Conservation (phyloP, 2,329 filamentous ascomycete species). For the Exophiala bonariae region DNA sequence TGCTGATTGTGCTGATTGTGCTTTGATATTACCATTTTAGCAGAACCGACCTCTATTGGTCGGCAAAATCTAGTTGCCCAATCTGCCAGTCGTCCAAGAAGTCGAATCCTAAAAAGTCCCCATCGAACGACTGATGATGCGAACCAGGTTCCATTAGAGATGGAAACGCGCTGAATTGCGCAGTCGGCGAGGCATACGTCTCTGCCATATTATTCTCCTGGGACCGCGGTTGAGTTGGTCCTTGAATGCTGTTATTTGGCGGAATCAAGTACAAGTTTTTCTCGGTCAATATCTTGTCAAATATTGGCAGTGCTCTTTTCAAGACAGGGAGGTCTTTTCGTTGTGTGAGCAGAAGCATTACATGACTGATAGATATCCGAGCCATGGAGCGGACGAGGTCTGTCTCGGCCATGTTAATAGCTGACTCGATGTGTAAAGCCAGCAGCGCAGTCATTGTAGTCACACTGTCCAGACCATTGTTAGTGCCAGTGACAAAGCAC, state of each 20-base stretch:
- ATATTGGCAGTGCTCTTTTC: slow-evolving; percentile 28
- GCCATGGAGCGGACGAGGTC: slow-evolving; percentile 30
- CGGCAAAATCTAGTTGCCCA: slow-evolving; percentile 27
- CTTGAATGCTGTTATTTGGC: slow-evolving; percentile 21
- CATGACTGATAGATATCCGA: slow-evolving; percentile 30
- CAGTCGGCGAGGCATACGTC: slow-evolving; percentile 21
- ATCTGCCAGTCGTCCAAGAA: slow-evolving; percentile 30
- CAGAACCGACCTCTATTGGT: slow-evolving; percentile 22
- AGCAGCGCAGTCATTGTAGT: slow-evolving; percentile 29
- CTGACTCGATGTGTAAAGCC: slow-evolving; percentile 29
- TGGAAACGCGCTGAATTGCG: slow-evolving; percentile 21
- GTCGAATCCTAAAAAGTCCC: slow-evolving; percentile 28
- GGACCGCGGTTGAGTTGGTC: slow-evolving; percentile 22
- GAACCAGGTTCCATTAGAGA: slow-evolving; percentile 25
- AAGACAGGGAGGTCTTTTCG: slow-evolving; percentile 28
- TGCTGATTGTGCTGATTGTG: slow-evolving; percentile 18
- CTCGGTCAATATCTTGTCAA: slow-evolving; percentile 28
- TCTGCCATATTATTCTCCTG: slow-evolving; percentile 24
- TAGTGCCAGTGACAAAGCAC: slow-evolving; percentile 8
- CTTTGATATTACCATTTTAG: slow-evolving; percentile 18
- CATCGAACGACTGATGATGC: slow-evolving; percentile 24
- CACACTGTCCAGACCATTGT: slow-evolving; percentile 21
- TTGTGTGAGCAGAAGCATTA: slow-evolving; percentile 28
- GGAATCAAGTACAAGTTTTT: slow-evolving; percentile 26
- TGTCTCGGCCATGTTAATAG: slow-evolving; percentile 27